Conservation (phyloP, 495 filamentous ascomycete species). For the Trichoderma asperelloides region DNA sequence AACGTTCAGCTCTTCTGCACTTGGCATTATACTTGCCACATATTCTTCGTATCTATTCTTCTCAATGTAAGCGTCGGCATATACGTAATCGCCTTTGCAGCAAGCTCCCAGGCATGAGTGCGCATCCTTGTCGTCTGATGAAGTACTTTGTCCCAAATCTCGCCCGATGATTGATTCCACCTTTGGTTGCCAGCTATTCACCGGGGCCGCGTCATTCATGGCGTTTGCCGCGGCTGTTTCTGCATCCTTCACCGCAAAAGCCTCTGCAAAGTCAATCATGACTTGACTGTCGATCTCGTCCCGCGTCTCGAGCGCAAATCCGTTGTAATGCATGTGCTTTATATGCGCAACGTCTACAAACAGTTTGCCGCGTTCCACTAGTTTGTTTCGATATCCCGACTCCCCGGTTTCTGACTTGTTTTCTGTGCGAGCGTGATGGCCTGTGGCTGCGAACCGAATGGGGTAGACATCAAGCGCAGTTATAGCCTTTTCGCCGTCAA, state of each 20-base stretch:
- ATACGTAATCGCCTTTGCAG: neutral
- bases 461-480: conserved; percentile 23
- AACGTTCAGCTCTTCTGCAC: neutral
- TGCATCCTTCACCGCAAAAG: conserved; percentile 17
- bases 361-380: conserved; percentile 21
- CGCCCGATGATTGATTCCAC: neutral
- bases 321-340: conserved; percentile 28
- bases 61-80: conserved; percentile 19
- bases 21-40: conserved; percentile 16
- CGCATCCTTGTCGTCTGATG: neutral
- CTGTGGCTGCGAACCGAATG: conserved; percentile 4
- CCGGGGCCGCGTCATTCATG: too few relatives aligned
- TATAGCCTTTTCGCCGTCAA: conserved; percentile 28
- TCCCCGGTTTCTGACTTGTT: neutral
- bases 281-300: conserved; percentile 33
- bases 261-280: conserved; percentile 29
- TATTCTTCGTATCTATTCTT: conserved; percentile 20
- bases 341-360: conserved; percentile 22
- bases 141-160: neutral
- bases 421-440: neutral
- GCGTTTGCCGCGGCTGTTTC: conserved; percentile 16
- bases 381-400: neutral
- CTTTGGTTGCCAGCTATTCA: conserved; percentile 11
- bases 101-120: neutral
- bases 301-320: conserved; percentile 19